Conservation (phyloP, 1,284 basidiomycete genomes). For the Tilletia caries region DNA sequence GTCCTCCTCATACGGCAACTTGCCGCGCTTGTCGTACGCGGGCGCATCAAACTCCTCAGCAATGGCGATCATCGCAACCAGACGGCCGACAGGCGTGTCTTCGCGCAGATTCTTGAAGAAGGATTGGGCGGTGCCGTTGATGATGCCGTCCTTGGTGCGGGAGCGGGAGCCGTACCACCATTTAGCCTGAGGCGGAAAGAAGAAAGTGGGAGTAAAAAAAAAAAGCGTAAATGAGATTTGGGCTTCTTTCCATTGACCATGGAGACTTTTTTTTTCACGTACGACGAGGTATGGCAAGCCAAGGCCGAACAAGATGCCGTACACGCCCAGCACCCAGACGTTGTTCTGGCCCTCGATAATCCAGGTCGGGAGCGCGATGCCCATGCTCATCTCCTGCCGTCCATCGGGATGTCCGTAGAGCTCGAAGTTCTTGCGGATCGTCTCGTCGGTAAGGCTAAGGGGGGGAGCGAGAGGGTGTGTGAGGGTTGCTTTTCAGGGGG, state of each 20-base stretch:
- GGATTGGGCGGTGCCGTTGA: conserved; percentile 75
- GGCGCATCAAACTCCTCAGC: conserved; percentile 67
- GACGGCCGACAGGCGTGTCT: conserved; percentile 70
- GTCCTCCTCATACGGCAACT: conserved; percentile 33
- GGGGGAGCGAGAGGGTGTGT: background rate
- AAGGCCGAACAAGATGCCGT: conserved; percentile 82
- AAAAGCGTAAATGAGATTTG: no score
- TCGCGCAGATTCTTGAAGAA: conserved; percentile 87
- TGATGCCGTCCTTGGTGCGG: conserved; percentile 87
- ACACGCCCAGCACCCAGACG: conserved; percentile 81
- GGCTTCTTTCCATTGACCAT: background rate
- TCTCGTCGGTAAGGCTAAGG: conserved; percentile 81
- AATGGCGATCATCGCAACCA: conserved; percentile 71
- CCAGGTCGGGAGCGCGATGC: conserved; percentile 93
- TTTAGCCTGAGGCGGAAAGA: conserved; percentile 35
- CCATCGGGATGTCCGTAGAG: conserved; percentile 95
- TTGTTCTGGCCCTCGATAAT: conserved; percentile 89
- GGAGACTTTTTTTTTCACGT: conserved; percentile 18
- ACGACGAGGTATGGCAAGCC: conserved; percentile 80
- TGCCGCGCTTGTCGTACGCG: conserved; percentile 33
- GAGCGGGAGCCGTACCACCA: conserved; percentile 97
- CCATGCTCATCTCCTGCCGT: conserved; percentile 87
- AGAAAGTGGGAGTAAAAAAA: background rate
- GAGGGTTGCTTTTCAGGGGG: background rate
- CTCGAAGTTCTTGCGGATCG: conserved; percentile 84